Percentiles rank a stretch among this genome's conserved stretches.
These are phyloP conservation scores for Colletotrichum gloeosporioides DNA, from an alignment of 2,329 filamentous ascomycete species.

Conservation along the genomic window DNA sequence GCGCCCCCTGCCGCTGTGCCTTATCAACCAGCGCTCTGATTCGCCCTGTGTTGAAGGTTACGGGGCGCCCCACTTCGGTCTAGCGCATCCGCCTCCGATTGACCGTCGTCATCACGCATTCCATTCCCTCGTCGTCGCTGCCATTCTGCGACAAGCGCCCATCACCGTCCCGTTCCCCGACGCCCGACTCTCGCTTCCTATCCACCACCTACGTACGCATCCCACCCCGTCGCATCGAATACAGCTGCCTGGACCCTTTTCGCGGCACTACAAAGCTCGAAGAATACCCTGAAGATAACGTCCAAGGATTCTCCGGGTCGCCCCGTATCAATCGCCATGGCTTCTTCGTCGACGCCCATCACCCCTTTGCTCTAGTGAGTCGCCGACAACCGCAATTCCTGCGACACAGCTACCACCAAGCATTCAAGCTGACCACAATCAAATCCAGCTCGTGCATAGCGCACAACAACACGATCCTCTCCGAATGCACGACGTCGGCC, in stretches of 20 bases:
- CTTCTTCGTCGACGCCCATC: slow-evolving; percentile 71
- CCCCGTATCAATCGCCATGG: slow-evolving; percentile 54
- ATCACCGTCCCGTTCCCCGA: neutral
- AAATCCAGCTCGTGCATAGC: slow-evolving; percentile 85
- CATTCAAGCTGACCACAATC: slow-evolving; percentile 16
- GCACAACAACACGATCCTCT: slow-evolving; percentile 88
- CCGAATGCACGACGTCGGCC: slow-evolving; percentile 89
- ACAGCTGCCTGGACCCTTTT: neutral
- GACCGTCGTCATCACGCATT: slow-evolving; percentile 22
- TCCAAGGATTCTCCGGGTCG: neutral
- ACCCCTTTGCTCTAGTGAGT: slow-evolving; percentile 78
- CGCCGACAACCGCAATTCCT: neutral
- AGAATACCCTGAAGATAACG: slow-evolving; percentile 1
- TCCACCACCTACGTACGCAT: slow-evolving; percentile 1
- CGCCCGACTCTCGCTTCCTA: neutral
- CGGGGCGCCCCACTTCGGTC: slow-evolving; percentile 2
- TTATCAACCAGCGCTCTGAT: neutral
- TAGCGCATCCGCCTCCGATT: slow-evolving; percentile 18
- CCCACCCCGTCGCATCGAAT: neutral
- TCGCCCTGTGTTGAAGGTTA: neutral
- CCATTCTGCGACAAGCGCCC: slow-evolving; percentile 16
- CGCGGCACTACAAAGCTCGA: neutral
- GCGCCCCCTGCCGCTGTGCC: neutral
- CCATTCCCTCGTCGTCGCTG: neutral
- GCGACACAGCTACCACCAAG: neutral